A percentile compares a stretch with the other conserved stretches of the same genome.
Evolutionary conservation across 805 yeast species (phyloP).

Genomic region (Cephaloascus albidus): DNA sequence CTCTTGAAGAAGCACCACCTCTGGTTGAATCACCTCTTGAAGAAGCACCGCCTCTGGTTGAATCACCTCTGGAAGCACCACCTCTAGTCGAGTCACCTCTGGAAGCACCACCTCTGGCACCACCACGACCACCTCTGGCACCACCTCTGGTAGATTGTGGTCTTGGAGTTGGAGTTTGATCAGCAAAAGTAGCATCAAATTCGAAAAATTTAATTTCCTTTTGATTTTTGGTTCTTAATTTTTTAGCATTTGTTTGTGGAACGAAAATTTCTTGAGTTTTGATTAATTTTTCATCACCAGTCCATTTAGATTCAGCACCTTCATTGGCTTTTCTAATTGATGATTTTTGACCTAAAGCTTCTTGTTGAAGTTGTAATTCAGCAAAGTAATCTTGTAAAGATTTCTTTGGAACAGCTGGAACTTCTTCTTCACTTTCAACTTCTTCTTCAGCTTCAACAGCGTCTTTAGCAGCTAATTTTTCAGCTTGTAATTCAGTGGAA

Average conservation of each 20-base stretch:
- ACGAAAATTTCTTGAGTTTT: constrained; percentile 56
- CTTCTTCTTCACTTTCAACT: constrained; percentile 32
- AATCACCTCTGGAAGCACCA: constrained; percentile 19
- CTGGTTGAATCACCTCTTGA: constrained; percentile 21
- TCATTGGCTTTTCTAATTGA: constrained; percentile 44
- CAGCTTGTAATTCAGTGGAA: constrained; percentile 61
- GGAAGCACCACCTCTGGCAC: constrained; percentile 4
- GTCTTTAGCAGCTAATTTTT: constrained; percentile 40
- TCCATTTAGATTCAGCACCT: constrained; percentile 44
- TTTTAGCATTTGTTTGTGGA: constrained; percentile 57
- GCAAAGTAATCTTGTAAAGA: constrained; percentile 84
- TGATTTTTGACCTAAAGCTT: constrained; percentile 22
- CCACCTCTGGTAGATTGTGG: constrained; percentile 24
- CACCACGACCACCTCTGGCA: constrained; percentile 12
- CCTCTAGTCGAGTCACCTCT: constrained; percentile 9
- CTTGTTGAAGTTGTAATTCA: constrained; percentile 43
- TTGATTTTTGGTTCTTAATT: constrained; percentile 58
- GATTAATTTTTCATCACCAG: constrained; percentile 50
- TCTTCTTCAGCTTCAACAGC: constrained; percentile 22
- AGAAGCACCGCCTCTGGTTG: constrained; percentile 6
- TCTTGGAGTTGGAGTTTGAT: constrained; percentile 32
- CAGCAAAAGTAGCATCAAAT: constrained; percentile 64
- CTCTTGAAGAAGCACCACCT: constrained; percentile 14
- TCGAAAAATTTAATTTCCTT: constrained; percentile 79
- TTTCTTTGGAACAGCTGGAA: constrained; percentile 44